phyloP scores from a whole-genome alignment of 2,329 filamentous ascomycete genomes.

The Blastomyces emzantsi region DNA sequence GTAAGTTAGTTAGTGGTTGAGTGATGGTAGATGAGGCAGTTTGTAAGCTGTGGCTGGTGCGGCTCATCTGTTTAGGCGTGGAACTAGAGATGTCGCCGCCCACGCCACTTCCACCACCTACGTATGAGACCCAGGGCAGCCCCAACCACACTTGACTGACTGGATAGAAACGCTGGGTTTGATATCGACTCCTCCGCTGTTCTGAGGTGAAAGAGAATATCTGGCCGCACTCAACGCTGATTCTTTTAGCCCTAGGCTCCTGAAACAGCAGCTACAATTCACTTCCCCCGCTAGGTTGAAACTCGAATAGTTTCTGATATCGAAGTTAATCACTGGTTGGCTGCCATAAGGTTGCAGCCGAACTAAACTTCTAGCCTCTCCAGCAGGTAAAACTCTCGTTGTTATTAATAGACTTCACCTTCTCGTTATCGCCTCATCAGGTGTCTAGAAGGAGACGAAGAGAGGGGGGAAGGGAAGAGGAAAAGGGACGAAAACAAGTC shows the following conservation, averaged over 20 bases:
- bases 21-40: background rate
- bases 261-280: background rate
- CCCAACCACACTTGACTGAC: no score
- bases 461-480: background rate
- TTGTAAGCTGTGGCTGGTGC: conserved; percentile 1
- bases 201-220: background rate
- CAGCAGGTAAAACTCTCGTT: background rate
- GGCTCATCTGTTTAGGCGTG: background rate
- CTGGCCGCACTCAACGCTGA: background rate
- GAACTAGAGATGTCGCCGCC: background rate
- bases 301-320: background rate
- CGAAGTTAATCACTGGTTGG: no score
- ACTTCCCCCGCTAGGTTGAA: background rate
- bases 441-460: background rate
- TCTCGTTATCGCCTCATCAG: background rate
- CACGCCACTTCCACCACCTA: background rate
- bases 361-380: background rate
- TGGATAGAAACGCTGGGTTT: no score
- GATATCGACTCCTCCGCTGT: no score
- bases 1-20: no score
- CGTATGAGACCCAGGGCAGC: no score
- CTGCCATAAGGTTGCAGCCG: no score
- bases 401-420: background rate
- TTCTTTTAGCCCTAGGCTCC: background rate
- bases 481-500: background rate